Evolutionary conservation across 169 alveolate genomes (phyloP).

Genomic region (Cryptosporidium andersoni): DNA sequence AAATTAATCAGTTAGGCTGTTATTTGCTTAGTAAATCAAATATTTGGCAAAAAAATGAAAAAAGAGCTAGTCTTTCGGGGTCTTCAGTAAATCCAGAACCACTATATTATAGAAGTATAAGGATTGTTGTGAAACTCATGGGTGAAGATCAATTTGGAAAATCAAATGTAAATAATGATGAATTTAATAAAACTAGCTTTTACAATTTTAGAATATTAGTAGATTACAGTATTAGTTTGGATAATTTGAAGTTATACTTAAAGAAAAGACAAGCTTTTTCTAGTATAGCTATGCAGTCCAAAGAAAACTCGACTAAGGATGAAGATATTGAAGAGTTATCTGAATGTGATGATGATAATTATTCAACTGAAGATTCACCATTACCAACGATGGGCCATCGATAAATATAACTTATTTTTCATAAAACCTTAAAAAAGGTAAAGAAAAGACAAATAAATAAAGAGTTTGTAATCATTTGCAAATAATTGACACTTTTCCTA

Average conservation of each 20-base stretch:
- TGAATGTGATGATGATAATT: constrained; percentile 18
- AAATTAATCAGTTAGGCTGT: constrained; percentile 45
- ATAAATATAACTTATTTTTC: constrained; percentile 2
- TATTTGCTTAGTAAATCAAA: constrained; percentile 38
- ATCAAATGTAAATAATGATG: neutral
- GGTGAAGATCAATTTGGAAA: constrained; percentile 6
- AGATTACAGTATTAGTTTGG: constrained; percentile 15
- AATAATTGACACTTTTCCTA: too few species aligned
- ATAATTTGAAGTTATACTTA: constrained; percentile 1
- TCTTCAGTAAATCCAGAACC: constrained; percentile 31
- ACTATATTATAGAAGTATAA: constrained; percentile 30
- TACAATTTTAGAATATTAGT: constrained; percentile 10
- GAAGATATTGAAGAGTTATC: constrained; percentile 21
- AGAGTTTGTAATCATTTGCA: too few species aligned
- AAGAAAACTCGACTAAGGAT: neutral
- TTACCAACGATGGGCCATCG: constrained; percentile 70
- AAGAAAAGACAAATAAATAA: neutral
- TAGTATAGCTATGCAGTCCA: neutral
- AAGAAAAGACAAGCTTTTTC: constrained; percentile 1
- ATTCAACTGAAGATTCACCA: constrained; percentile 30
- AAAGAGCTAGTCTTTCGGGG: constrained; percentile 36
- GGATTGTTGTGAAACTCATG: constrained; percentile 50
- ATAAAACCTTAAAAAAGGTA: neutral
- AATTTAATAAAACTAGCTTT: neutral
- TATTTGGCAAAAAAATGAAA: constrained; percentile 4